A percentile compares a stretch with the other conserved stretches of the same genome.
Evolutionary conservation across 1,284 basidiomycete species (phyloP).

Genomic region (Cutaneotrichosporon spelunceum): DNA sequence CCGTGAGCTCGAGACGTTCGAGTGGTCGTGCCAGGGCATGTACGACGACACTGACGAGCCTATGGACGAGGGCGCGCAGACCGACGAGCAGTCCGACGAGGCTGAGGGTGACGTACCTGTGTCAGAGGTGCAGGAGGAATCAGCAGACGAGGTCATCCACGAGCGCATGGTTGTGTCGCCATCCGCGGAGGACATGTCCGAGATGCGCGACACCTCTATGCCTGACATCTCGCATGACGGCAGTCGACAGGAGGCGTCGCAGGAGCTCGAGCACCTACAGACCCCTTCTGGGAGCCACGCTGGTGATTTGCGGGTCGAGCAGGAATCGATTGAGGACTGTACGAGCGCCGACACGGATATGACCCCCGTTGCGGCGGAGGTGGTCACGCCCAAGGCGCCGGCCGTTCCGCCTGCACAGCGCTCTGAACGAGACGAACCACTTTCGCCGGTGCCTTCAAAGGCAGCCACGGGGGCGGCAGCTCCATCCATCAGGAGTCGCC

Average conservation of each 20-base stretch:
- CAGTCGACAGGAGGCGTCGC: constrained; percentile 1
- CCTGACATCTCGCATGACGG: constrained; percentile 7
- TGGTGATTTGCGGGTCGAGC: not conserved
- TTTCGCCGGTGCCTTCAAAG: not conserved
- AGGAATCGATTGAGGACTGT: not conserved
- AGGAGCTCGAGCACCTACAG: constrained; percentile 6
- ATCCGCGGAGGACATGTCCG: not conserved
- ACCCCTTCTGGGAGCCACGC: not conserved
- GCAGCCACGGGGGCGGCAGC: not conserved
- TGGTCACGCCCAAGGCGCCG: not conserved
- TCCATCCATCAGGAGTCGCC: not conserved
- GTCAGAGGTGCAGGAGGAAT: not conserved
- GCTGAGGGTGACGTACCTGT: not conserved
- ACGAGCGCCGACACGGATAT: not conserved
- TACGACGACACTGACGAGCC: constrained; percentile 14
- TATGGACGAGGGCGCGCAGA: constrained; percentile 1
- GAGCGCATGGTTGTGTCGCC: not conserved
- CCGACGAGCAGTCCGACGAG: constrained; percentile 1
- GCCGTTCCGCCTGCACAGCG: not conserved
- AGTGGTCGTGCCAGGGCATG: constrained; percentile 31
- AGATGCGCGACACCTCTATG: not conserved
- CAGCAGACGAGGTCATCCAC: not conserved
- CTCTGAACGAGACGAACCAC: not conserved
- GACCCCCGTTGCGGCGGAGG: not conserved
- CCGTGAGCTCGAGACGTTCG: constrained; percentile 36